phyloP scores from a whole-genome alignment of 495 filamentous ascomycete species.

The Glonium stellatum region DNA sequence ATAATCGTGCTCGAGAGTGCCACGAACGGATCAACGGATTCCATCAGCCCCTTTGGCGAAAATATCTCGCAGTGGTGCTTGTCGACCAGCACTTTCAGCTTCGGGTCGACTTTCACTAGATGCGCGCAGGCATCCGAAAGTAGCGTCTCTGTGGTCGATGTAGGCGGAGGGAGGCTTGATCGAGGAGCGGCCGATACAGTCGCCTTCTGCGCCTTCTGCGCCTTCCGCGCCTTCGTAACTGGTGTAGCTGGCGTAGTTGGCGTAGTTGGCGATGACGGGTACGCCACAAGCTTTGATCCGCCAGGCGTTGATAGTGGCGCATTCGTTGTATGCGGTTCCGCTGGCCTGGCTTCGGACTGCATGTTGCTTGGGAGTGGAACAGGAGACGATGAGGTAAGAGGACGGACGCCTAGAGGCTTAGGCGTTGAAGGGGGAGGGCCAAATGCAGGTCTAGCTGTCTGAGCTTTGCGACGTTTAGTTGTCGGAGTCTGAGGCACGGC shows the following conservation, averaged over 20 bases:
- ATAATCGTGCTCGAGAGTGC: constrained; percentile 81
- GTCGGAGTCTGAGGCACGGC: not conserved
- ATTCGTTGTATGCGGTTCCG: constrained; percentile 60
- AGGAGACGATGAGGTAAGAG: constrained; percentile 28
- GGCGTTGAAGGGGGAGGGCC: constrained; percentile 29
- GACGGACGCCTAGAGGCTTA: constrained; percentile 5
- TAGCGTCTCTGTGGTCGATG: constrained; percentile 62
- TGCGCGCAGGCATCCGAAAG: constrained; percentile 73
- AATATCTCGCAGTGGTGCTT: constrained; percentile 71
- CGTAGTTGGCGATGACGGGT: constrained; percentile 28
- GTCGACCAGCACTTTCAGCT: constrained; percentile 65
- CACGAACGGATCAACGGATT: constrained; percentile 81
- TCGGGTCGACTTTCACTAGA: constrained; percentile 66
- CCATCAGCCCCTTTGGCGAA: constrained; percentile 71
- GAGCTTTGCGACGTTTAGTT: constrained; percentile 4
- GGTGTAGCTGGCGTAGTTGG: constrained; percentile 44
- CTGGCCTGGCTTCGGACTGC: constrained; percentile 43
- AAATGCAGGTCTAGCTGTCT: constrained; percentile 9
- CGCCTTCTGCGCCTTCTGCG: constrained; percentile 16
- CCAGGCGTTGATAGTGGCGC: constrained; percentile 73
- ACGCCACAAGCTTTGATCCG: constrained; percentile 61
- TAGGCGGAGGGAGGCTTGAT: constrained; percentile 37
- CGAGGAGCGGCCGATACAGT: constrained; percentile 7
- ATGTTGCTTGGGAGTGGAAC: constrained; percentile 23
- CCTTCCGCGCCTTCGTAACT: constrained; percentile 44